A percentile compares a stretch with the other conserved stretches of the same genome.
Evolutionary conservation across 2,329 filamentous ascomycete genomes (phyloP).

Genomic region (Phialophora expanda): DNA sequence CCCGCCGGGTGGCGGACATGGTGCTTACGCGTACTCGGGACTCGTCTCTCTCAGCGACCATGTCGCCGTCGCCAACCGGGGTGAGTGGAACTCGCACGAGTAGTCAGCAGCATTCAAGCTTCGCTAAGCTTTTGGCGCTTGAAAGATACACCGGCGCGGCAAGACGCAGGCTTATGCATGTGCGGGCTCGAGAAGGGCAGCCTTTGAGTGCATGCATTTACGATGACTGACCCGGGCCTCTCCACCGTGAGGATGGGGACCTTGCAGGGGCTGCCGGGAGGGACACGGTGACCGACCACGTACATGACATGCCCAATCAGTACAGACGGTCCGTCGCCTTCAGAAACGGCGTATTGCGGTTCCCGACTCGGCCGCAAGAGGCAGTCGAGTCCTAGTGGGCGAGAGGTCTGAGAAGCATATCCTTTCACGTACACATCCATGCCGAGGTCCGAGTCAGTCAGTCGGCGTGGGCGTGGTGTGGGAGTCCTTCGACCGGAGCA

Average conservation of each 20-base stretch:
- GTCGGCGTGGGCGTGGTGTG: neutral
- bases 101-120: constrained; percentile 18
- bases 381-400: neutral
- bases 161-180: neutral
- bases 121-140: constrained; percentile 18
- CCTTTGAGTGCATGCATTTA: neutral
- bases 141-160: constrained; percentile 10
- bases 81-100: neutral
- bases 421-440: neutral
- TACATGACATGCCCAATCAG: too few species aligned
- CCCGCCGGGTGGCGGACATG: neutral
- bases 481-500: neutral
- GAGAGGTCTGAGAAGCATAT: neutral
- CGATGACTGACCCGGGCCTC: neutral
- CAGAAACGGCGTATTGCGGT: neutral
- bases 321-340: neutral
- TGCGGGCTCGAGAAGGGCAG: neutral
- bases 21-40: neutral
- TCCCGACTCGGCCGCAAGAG: neutral
- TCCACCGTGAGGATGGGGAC: neutral
- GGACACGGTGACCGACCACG: too few species aligned
- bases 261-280: neutral
- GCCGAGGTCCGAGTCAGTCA: neutral
- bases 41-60: neutral
- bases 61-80: neutral